Conservation (phyloP, 2,329 filamentous ascomycete species). For the Paracoccidioides lutzii region DNA sequence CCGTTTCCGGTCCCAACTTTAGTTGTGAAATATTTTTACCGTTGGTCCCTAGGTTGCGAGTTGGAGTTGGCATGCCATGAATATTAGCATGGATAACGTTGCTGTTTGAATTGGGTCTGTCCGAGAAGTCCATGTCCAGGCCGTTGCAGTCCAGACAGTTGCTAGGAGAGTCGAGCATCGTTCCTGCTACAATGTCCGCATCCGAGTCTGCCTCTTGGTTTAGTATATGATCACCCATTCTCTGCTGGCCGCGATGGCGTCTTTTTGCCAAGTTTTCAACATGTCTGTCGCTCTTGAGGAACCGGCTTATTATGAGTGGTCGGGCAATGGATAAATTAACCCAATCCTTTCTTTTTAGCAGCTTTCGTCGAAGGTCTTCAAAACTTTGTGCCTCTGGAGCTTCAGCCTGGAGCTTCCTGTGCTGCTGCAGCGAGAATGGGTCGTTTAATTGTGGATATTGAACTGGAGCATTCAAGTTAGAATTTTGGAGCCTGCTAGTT, state of each 20-base stretch:
- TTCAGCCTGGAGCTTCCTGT: background rate
- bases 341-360: slow-evolving; percentile 28
- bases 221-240: background rate
- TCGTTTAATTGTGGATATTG: background rate
- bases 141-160: background rate
- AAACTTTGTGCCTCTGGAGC: slow-evolving; percentile 7
- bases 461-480: background rate
- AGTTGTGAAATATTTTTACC: background rate
- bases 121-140: background rate
- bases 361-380: slow-evolving; percentile 19
- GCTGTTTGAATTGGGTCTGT: background rate
- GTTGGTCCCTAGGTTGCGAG: background rate
- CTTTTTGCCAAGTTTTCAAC: slow-evolving; percentile 15
- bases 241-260: slow-evolving; percentile 10
- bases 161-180: background rate
- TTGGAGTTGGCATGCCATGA: background rate
- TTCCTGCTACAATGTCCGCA: slow-evolving; percentile 2
- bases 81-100: background rate
- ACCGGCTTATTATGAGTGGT: slow-evolving; percentile 15
- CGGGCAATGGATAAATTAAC: slow-evolving; percentile 22
- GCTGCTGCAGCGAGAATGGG: background rate
- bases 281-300: background rate
- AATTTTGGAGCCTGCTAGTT: background rate
- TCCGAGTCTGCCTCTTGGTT: slow-evolving; percentile 7
- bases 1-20: background rate